These are phyloP conservation scores for Paecilomyces formosus DNA, from an alignment of 2,329 filamentous ascomycete species.

Conservation along the genomic window DNA sequence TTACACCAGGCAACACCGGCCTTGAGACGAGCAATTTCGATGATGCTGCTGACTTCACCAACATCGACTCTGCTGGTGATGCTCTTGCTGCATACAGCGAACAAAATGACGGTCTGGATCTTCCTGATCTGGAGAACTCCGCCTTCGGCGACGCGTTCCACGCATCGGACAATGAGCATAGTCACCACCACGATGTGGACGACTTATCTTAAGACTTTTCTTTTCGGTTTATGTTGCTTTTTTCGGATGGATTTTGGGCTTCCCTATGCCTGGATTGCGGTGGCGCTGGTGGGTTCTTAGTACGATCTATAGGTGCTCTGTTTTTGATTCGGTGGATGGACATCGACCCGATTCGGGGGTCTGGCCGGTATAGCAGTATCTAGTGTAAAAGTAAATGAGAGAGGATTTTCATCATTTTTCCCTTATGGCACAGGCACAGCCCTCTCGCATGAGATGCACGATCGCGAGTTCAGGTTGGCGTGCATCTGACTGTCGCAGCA, in stretches of 20 bases:
- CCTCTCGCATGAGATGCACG: background rate
- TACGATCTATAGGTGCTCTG: background rate
- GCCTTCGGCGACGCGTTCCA: conserved; percentile 82
- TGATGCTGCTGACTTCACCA: conserved; percentile 40
- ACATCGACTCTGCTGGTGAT: conserved; percentile 61
- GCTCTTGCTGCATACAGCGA: conserved; percentile 61
- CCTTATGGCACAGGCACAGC: background rate
- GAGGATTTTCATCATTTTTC: background rate
- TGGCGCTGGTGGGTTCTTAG: background rate
- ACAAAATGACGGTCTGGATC: conserved; percentile 45
- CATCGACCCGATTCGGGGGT: background rate
- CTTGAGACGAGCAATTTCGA: conserved; percentile 32
- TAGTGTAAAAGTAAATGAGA: background rate
- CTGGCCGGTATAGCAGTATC: background rate
- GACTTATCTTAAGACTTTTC: conserved; percentile 26
- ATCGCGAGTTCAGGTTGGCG: background rate
- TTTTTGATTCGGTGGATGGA: background rate
- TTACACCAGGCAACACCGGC: conserved; percentile 16
- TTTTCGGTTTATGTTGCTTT: background rate
- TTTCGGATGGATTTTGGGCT: background rate
- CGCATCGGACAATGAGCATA: conserved; percentile 41
- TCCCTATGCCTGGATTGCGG: background rate
- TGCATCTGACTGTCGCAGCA: background rate
- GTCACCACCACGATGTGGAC: conserved; percentile 32
- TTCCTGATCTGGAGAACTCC: conserved; percentile 65